A percentile compares a stretch with the other conserved stretches of the same genome.
phyloP scores from a whole-genome alignment of 768 basidiomycete genomes.

The Phylloporus sp. region DNA sequence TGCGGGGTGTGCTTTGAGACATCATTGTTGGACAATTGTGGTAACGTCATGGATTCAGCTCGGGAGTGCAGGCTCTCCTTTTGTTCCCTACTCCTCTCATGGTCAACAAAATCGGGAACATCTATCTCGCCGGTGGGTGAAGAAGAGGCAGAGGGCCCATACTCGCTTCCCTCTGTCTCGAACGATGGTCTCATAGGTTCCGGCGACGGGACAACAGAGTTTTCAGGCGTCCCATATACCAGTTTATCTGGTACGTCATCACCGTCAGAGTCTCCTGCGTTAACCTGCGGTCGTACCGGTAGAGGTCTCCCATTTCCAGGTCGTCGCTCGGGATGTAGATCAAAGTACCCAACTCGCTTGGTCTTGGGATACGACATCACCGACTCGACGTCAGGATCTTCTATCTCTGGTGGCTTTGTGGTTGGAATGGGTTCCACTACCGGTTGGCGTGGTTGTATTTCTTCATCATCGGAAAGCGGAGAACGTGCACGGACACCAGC shows the following conservation, averaged over 20 bases:
- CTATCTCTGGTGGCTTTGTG: conserved; percentile 22
- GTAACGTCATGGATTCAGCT: conserved; percentile 30
- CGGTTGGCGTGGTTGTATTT: conserved; percentile 24
- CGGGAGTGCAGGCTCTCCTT: conserved; percentile 24
- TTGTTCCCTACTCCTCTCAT: conserved; percentile 20
- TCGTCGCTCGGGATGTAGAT: conserved; percentile 71
- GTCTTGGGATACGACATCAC: conserved; percentile 34
- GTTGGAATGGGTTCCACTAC: conserved; percentile 7
- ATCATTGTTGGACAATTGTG: conserved; percentile 12
- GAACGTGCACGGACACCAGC: conserved; percentile 47
- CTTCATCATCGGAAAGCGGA: conserved; percentile 41
- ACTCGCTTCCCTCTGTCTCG: conserved; percentile 33
- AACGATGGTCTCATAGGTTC: conserved; percentile 30
- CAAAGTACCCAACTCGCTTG: conserved; percentile 65
- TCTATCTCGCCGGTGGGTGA: conserved; percentile 29
- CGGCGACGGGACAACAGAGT: conserved; percentile 12
- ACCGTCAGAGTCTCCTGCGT: conserved; percentile 33
- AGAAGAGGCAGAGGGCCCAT: conserved; percentile 29
- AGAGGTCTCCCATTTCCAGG: conserved; percentile 25
- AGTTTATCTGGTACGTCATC: conserved; percentile 34
- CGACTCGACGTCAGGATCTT: conserved; percentile 45
- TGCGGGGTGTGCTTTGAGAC: conserved; percentile 23
- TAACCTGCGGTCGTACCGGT: conserved; percentile 25
- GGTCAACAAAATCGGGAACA: conserved; percentile 26
- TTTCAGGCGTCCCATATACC: conserved; percentile 30